Conservation (phyloP, 495 filamentous ascomycete genomes). For the Jackrogersella minutella region DNA sequence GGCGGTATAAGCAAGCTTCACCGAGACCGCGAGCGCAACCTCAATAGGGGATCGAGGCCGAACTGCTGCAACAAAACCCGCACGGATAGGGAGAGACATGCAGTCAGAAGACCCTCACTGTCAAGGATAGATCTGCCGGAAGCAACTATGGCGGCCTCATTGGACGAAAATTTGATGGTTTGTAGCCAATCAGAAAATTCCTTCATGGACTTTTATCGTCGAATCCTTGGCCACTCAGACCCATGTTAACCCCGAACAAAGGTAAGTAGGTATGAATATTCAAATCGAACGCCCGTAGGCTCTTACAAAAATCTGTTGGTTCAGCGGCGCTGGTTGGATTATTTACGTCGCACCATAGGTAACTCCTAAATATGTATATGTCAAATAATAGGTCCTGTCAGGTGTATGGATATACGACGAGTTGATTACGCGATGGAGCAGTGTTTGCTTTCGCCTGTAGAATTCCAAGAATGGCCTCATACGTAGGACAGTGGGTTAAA, state of each 20-base stretch:
- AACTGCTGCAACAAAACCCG: conserved; percentile 10
- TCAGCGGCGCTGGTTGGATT: conserved; percentile 15
- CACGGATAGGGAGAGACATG: conserved; percentile 43
- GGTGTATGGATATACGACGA: conserved; percentile 13
- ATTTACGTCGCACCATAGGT: conserved; percentile 20
- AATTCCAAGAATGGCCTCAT: conserved; percentile 14
- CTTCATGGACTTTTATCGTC: conserved; percentile 17
- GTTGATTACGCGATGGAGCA: conserved; percentile 5
- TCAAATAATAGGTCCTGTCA: conserved; percentile 3
- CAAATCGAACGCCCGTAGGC: not conserved
- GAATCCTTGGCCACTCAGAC: conserved; percentile 24
- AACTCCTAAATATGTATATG: not conserved
- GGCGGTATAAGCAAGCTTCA: conserved; percentile 28
- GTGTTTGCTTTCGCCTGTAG: not conserved
- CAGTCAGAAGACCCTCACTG: conserved; percentile 25
- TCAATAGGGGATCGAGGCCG: conserved; percentile 21
- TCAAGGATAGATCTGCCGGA: conserved; percentile 13
- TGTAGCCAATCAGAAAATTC: conserved; percentile 38
- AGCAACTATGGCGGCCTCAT: conserved; percentile 9
- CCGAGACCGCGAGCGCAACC: conserved; percentile 23
- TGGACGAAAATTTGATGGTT: conserved; percentile 29
- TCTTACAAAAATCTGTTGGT: not conserved
- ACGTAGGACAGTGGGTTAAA: conserved; percentile 1
- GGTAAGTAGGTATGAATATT: too few species aligned
- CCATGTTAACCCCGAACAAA: conserved; percentile 21